Base-by-base conservation (phyloP, 1,139 yeast species). In the Magnusiomyces fungicola region DNA sequence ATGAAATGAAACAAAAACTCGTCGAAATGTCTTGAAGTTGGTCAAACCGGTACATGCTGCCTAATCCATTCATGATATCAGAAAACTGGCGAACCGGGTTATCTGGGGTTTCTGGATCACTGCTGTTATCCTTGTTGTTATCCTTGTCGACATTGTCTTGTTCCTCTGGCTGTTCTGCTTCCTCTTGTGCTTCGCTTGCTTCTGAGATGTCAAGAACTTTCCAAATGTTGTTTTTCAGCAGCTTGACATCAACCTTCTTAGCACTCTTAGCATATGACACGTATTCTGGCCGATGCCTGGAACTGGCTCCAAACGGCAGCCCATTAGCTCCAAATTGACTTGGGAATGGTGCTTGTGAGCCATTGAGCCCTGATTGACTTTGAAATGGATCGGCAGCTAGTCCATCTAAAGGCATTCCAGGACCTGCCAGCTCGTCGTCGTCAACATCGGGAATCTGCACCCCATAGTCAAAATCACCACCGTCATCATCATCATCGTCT, bases 161-260 rank as follows among this genome's bases (percentile, higher is more conserved):
- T n/a, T 22, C 36, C 30, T 27, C 30, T 7, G 30, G 12, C 30
- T 27, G 30, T 27, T 27, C 30, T 7, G 10, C 30, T 12, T 7
- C 7, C 12, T 27, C 30, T 12, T 27, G 30, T 7, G 10, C 30
- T 27, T n/a, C 36, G n/a, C n/a, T n/a, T n/a, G 53, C 51, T 23
- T 47, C 49, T 16, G 52, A 52, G 44, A 61, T 51, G 18, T 61
- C 61, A 43, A 71, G 55, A 0, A 80, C 76, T 33, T 74, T 73
- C 97, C 97, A 92, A 42, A 92, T 63, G 61, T 88, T 88, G 55
- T 85, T 87, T 67, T 92, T 92, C 53, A 92, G 72, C 37, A 75
- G 70, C 58, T 80, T 79, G 42, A 92, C 85, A 63, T 92, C 95
- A 19, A 92, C 96, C 56, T 83, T 76, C 64, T 89, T 90, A 2